Percentiles rank a stretch among this genome's conserved stretches.
Conservation (phyloP, 2,329 filamentous ascomycete genomes). For the Chaetomiaceae sp. region DNA sequence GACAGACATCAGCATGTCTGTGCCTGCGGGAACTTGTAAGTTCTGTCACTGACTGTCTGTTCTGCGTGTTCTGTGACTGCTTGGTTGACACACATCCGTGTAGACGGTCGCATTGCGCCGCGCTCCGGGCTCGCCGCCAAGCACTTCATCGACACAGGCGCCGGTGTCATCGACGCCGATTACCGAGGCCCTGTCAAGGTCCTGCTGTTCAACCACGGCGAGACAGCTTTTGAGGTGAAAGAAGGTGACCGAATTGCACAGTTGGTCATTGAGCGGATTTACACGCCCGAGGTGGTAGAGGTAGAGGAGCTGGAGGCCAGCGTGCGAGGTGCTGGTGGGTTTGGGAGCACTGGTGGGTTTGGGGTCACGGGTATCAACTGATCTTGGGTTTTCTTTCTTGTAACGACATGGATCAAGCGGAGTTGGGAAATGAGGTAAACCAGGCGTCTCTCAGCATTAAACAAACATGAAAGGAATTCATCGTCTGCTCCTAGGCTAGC, state of each 20-base stretch:
- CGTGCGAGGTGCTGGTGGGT: slow-evolving; percentile 82
- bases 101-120: slow-evolving; percentile 86
- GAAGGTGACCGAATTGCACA: slow-evolving; percentile 90
- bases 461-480: too few species aligned
- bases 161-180: slow-evolving; percentile 95
- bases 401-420: too few species aligned
- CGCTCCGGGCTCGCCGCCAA: slow-evolving; percentile 88
- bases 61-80: background rate
- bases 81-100: slow-evolving; percentile 1
- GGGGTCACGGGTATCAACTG: background rate
- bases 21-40: slow-evolving; percentile 85
- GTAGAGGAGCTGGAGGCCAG: slow-evolving; percentile 85
- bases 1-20: slow-evolving; percentile 85
- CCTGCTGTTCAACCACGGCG: slow-evolving; percentile 86
- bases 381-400: too few species aligned
- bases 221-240: slow-evolving; percentile 72
- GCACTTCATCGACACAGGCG: slow-evolving; percentile 92
- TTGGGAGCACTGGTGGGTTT: slow-evolving; percentile 70
- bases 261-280: slow-evolving; percentile 88
- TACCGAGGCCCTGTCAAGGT: slow-evolving; percentile 94
- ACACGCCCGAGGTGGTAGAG: slow-evolving; percentile 85
- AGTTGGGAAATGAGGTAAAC: background rate
- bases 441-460: background rate
- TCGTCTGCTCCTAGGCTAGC: too few species aligned
- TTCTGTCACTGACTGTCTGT: slow-evolving; percentile 10